phyloP scores from a whole-genome alignment of 2,329 filamentous ascomycete genomes.

The Apiospora kogelbergensis region DNA sequence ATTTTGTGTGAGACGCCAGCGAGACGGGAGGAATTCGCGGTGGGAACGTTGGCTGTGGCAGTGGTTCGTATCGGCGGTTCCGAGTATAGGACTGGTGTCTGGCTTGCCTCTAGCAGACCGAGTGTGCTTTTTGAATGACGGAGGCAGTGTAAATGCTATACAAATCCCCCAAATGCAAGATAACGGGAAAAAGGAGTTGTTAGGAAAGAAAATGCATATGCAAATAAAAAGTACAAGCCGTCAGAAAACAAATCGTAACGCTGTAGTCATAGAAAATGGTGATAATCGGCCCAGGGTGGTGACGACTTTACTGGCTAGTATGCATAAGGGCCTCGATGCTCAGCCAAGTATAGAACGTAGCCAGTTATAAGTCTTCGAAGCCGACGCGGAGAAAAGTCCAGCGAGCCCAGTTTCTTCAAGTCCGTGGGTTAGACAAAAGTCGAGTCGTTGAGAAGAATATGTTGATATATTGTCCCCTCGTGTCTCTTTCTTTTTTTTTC shows the following conservation, averaged over 20 bases:
- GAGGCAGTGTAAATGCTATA: constrained; percentile 1
- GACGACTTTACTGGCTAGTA: neutral
- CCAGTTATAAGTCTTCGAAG: neutral
- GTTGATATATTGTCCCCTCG: neutral
- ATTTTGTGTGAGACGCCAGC: neutral
- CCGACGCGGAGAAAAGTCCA: neutral
- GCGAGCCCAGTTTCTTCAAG: neutral
- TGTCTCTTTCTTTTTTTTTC: neutral
- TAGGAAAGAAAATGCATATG: neutral
- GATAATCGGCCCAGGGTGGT: neutral
- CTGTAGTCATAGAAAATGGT: constrained; percentile 1
- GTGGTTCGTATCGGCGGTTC: constrained; percentile 5
- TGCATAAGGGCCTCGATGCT: neutral
- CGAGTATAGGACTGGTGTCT: neutral
- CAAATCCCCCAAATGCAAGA: constrained; percentile 2
- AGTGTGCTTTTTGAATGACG: neutral
- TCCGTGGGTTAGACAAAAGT: neutral
- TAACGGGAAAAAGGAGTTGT: neutral
- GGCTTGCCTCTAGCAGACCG: neutral
- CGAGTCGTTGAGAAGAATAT: neutral
- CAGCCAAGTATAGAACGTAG: neutral
- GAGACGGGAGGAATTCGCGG: neutral
- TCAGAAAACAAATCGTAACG: constrained; percentile 1
- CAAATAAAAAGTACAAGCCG: neutral
- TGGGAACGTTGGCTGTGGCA: neutral